Evolutionary conservation across 2,329 filamentous ascomycete species (phyloP).

Genomic region (Talaromyces sp.): DNA sequence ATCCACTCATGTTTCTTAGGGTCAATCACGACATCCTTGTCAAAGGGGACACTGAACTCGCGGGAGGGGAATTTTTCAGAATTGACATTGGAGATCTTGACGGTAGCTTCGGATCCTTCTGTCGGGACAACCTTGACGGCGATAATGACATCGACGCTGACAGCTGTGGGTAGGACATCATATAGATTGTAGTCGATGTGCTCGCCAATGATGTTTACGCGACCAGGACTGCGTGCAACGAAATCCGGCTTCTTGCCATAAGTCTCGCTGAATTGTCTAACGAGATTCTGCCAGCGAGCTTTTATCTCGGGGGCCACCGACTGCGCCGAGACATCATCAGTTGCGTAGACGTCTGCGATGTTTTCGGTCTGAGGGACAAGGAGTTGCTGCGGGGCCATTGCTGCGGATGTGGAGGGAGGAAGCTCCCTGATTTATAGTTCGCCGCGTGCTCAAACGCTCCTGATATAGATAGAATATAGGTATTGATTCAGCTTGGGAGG

Average conservation of each 20-base stretch:
- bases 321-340: slow-evolving; percentile 71
- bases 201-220: slow-evolving; percentile 98
- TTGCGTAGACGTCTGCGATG: slow-evolving; percentile 79
- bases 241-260: slow-evolving; percentile 75
- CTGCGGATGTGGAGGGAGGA: slow-evolving; percentile 23
- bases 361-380: slow-evolving; percentile 71
- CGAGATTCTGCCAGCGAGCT: slow-evolving; percentile 71
- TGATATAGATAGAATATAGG: too few relatives aligned
- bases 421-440: not conserved
- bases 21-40: slow-evolving; percentile 73
- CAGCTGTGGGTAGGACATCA: slow-evolving; percentile 91
- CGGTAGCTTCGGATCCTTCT: slow-evolving; percentile 53
- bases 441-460: not conserved
- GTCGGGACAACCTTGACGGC: slow-evolving; percentile 62
- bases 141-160: slow-evolving; percentile 85
- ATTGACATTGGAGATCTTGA: slow-evolving; percentile 79
- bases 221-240: slow-evolving; percentile 83
- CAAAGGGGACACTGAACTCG: slow-evolving; percentile 68
- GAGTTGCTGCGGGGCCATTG: slow-evolving; percentile 44
- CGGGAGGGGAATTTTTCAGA: slow-evolving; percentile 70
- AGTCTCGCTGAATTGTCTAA: slow-evolving; percentile 66
- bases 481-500: not conserved
- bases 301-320: slow-evolving; percentile 67
- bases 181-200: slow-evolving; percentile 99
- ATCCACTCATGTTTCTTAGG: slow-evolving; percentile 86